A percentile compares a stretch with the other conserved stretches of the same genome.
phyloP scores from a whole-genome alignment of 345 rosid genomes.

The Eucalyptus erythrocorys region DNA sequence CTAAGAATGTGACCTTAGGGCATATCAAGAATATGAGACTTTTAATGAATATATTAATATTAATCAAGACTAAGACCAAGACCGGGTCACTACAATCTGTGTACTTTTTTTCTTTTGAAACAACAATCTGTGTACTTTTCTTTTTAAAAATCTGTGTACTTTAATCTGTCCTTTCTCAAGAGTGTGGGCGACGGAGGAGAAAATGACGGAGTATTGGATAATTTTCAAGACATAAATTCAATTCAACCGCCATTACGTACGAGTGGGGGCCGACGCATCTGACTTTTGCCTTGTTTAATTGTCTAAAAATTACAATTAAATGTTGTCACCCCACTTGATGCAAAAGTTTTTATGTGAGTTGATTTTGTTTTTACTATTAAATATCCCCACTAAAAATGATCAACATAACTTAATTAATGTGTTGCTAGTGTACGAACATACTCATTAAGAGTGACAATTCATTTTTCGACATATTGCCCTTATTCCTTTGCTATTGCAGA shows the following conservation, averaged over 20 bases:
- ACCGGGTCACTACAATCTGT: not conserved
- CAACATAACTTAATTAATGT: not conserved
- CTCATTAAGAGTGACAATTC: not conserved
- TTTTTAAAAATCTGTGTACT: not conserved
- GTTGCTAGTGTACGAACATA: accelerated
- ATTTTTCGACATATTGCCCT: not conserved
- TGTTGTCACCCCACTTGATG: not conserved
- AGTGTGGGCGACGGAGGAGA: not conserved
- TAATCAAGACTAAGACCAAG: not conserved
- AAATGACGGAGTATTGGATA: not conserved
- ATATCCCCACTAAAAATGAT: not conserved
- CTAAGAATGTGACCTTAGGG: not conserved
- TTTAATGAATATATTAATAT: not conserved
- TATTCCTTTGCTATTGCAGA: not conserved
- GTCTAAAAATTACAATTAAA: not conserved
- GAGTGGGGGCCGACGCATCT: not conserved
- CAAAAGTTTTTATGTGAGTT: not conserved
- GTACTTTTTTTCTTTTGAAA: not conserved
- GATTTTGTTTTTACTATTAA: not conserved
- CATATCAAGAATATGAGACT: not conserved
- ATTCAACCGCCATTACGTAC: not conserved
- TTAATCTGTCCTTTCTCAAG: not conserved
- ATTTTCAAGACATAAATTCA: not conserved
- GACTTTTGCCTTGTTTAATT: not conserved
- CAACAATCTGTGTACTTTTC: not conserved